phyloP scores from a whole-genome alignment of 768 basidiomycete species.

The Boletus reticuloceps region DNA sequence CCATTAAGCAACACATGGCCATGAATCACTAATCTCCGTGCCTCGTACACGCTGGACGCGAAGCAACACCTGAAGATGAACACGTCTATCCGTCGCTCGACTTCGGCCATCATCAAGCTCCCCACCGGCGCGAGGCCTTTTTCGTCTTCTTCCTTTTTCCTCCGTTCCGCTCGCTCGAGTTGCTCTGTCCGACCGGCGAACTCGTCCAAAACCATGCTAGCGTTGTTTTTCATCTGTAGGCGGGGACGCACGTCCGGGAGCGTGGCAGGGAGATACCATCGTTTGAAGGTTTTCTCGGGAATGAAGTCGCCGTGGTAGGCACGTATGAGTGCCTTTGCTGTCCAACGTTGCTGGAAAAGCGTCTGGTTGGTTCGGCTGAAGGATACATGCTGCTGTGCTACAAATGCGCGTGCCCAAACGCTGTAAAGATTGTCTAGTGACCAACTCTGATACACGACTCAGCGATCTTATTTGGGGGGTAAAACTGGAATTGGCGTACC shows the following conservation, averaged over 20 bases:
- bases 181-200: conserved; percentile 55
- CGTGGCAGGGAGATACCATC: conserved; percentile 87
- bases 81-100: conserved; percentile 93
- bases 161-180: conserved; percentile 41
- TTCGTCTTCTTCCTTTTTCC: conserved; percentile 49
- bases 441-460: conserved; percentile 69
- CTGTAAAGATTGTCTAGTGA: conserved; percentile 85
- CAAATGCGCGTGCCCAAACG: conserved; percentile 74
- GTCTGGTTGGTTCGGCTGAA: conserved; percentile 60
- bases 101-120: conserved; percentile 90
- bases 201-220: conserved; percentile 46
- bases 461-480: neutral
- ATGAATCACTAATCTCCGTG: conserved; percentile 80
- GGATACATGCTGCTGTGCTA: conserved; percentile 40
- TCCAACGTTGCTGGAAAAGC: conserved; percentile 92
- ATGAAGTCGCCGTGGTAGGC: conserved; percentile 97
- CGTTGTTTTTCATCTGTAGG: conserved; percentile 33
- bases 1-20: conserved; percentile 90
- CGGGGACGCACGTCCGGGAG: conserved; percentile 83
- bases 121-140: conserved; percentile 85
- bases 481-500: conserved; percentile 40
- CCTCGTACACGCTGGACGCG: conserved; percentile 86
- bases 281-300: conserved; percentile 88
- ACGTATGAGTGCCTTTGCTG: conserved; percentile 78
- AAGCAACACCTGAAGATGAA: conserved; percentile 90